These are phyloP conservation scores for Yamadazyma philogaea DNA, from an alignment of 805 yeast species.

Conservation along the genomic window DNA sequence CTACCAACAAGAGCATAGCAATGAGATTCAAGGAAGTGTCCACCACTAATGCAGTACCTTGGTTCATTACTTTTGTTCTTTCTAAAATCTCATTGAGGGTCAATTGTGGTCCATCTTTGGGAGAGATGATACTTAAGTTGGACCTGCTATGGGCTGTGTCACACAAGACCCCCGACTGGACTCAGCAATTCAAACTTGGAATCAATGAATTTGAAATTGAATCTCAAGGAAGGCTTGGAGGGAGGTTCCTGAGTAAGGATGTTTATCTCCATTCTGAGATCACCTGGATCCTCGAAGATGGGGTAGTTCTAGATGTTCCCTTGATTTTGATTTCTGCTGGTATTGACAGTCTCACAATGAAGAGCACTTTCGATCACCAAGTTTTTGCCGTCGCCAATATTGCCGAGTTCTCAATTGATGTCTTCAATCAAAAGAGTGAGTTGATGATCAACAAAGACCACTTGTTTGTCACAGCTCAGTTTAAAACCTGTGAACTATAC, in stretches of 20 bases:
- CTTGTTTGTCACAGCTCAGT: constrained; percentile 48
- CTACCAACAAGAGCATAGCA: constrained; percentile 38
- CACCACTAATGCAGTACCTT: constrained; percentile 65
- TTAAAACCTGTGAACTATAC: constrained; percentile 56
- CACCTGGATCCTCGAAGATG: constrained; percentile 56
- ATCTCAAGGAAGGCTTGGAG: constrained; percentile 81
- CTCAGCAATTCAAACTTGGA: constrained; percentile 66
- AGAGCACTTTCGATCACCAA: constrained; percentile 80
- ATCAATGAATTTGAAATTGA: constrained; percentile 48
- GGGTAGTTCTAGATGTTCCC: constrained; percentile 54
- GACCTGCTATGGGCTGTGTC: constrained; percentile 69
- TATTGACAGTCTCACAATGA: constrained; percentile 52
- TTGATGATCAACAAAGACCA: constrained; percentile 53
- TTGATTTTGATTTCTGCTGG: constrained; percentile 61
- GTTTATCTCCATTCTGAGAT: constrained; percentile 61
- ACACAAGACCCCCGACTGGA: constrained; percentile 63
- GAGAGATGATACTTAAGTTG: constrained; percentile 53
- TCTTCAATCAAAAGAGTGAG: constrained; percentile 66
- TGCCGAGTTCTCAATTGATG: constrained; percentile 45
- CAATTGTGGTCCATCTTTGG: constrained; percentile 83
- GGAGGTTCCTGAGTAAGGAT: constrained; percentile 50
- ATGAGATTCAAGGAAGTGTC: constrained; percentile 55
- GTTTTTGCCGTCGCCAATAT: constrained; percentile 67
- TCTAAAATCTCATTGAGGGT: constrained; percentile 51
- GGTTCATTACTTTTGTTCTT: constrained; percentile 62